Percentiles rank a stretch among this genome's conserved stretches.
Conservation (phyloP, 108 stramenopile genomes). For the Cyclotella choctawhatcheeana region DNA sequence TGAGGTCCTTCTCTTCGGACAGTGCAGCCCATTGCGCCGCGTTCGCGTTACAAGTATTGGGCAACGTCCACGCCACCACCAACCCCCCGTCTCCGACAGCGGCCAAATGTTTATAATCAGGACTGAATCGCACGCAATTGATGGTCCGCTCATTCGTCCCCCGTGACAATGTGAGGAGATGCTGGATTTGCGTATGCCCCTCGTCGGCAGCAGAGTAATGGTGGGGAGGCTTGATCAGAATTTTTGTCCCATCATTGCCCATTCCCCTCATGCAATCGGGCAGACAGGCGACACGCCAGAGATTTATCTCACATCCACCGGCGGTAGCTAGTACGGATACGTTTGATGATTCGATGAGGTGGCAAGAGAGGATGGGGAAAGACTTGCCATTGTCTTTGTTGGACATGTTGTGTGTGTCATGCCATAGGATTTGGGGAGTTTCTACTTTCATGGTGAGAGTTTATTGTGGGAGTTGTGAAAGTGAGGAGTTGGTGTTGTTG, state of each 20-base stretch:
- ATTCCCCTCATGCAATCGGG: constrained; percentile 15
- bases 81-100: constrained; percentile 88
- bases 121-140: constrained; percentile 77
- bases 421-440: constrained; percentile 97
- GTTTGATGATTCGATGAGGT: constrained; percentile 27
- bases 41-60: too few species aligned
- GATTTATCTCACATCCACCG: constrained; percentile 85
- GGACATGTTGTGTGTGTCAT: constrained; percentile 53
- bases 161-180: constrained; percentile 67
- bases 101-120: constrained; percentile 85
- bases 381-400: constrained; percentile 86
- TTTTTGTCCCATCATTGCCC: too few species aligned
- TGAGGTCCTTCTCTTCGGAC: constrained; percentile 66
- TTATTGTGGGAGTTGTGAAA: too few species aligned
- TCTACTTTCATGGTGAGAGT: constrained; percentile 82
- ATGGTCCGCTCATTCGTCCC: constrained; percentile 64
- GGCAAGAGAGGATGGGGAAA: constrained; percentile 79
- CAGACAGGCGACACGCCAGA: constrained; percentile 61
- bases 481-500: too few species aligned
- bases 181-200: constrained; percentile 49
- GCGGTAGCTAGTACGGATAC: constrained; percentile 81
- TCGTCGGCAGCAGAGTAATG: too few species aligned
- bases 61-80: constrained; percentile 74
- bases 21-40: constrained; percentile 59
- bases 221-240: too few species aligned